Evolutionary conservation across 2,329 filamentous ascomycete species (phyloP), one percentile per base, ranked within the genome.

Genomic region (Aspergillus sp.): DNA sequence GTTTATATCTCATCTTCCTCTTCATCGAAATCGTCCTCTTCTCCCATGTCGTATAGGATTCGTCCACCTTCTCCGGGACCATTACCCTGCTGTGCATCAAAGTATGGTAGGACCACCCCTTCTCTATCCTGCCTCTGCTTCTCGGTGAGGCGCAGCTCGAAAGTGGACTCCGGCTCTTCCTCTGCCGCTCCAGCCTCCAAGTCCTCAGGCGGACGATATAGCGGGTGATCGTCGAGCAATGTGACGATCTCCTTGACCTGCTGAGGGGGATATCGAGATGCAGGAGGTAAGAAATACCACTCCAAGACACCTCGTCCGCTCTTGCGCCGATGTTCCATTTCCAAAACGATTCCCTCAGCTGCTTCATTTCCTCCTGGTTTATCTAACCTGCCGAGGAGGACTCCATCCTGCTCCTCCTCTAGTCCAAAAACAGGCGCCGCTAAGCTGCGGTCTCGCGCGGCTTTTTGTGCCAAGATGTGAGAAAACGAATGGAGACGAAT

Each of bases 21-120:
- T 54, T 96, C 92, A 62, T 96, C 92, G 74, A 97, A 97, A 69
- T 97, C 91, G 72, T 99, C 94, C 75, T 97, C 94, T 57, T 86
- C 83, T 1, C 92, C 93, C 89, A 97, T 96, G 63, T 97, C 93
- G 70, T 99, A 99, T 65, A 99, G 68, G 59, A 99, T 99, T 55
- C 93, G 82, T 0, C 94, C 94, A 4, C 94, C 93, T 64, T 96
- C 91, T 0, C 92, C 92, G 0, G 84, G 77, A 4, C 81, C 83
- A 53, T 77, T 71, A 13, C 71, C 88, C 49, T 85, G 89, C 79
- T 99, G 94, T 20, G 94, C 94, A 76, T 99, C 94, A 72, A 95
- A 97, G 70, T 99, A 97, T 14, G 94, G 94, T 71, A 97, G 70
- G 38, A 97, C 89, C 7, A 99, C 89, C 0, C 88, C 89, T 64